phyloP scores from a whole-genome alignment of 768 basidiomycete species.

The Phaffia australis region DNA sequence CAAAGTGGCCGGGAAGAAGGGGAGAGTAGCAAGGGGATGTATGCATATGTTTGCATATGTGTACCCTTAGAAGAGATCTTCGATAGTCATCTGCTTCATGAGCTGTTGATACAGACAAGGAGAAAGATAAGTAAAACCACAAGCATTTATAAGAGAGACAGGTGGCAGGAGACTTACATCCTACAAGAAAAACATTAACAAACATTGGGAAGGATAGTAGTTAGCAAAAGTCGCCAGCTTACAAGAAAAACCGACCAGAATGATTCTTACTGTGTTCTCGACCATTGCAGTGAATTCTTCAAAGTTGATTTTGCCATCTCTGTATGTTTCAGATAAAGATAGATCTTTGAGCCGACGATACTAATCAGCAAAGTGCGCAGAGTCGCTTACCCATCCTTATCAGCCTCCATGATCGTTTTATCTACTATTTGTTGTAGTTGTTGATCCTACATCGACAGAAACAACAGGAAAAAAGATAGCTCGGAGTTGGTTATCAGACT shows the following conservation, averaged over 20 bases:
- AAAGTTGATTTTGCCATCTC: constrained; percentile 89
- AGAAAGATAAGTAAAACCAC: not conserved
- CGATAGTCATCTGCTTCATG: constrained; percentile 74
- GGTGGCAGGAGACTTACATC: constrained; percentile 43
- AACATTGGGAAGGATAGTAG: not conserved
- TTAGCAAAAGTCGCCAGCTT: not conserved
- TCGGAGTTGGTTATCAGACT: not conserved
- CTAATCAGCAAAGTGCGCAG: not conserved
- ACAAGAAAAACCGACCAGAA: not conserved
- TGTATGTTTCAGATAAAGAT: constrained; percentile 15
- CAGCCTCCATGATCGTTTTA: constrained; percentile 99
- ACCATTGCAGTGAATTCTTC: constrained; percentile 97
- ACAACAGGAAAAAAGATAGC: not conserved
- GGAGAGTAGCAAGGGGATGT: too few relatives aligned
- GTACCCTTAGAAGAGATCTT: constrained; percentile 62
- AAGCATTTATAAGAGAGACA: not conserved
- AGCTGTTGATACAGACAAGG: not conserved
- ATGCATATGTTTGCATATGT: too few relatives aligned
- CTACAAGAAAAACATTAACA: constrained; percentile 40
- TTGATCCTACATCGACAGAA: constrained; percentile 58
- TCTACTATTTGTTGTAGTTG: constrained; percentile 99
- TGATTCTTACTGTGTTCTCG: constrained; percentile 68
- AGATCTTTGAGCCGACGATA: not conserved
- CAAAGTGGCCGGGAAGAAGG: too few relatives aligned
- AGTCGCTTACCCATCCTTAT: constrained; percentile 62